Conservation (phyloP, 140 eudicot species). For the Stevia rebaudiana region DNA sequence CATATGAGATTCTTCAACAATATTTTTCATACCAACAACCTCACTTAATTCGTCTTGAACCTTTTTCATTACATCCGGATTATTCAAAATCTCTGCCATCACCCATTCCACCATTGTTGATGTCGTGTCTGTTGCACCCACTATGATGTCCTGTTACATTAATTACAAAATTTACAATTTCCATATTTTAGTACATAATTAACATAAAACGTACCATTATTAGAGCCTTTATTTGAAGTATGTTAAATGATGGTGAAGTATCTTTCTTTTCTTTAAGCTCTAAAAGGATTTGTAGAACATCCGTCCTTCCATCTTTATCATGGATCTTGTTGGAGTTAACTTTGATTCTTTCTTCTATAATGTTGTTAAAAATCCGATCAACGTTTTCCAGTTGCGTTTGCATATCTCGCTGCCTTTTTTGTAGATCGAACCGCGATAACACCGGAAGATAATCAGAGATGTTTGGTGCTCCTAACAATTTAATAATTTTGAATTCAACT, state of each 20-base stretch:
- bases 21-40: conserved; percentile 33
- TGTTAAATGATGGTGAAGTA: conserved; percentile 21
- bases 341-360: conserved; percentile 23
- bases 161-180: too few species aligned
- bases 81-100: conserved; percentile 40
- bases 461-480: conserved; percentile 34
- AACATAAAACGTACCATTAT: too few species aligned
- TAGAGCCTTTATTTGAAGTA: conserved; percentile 33
- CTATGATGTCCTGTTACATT: conserved; percentile 37
- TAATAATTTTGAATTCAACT: conserved; percentile 31
- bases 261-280: conserved; percentile 34
- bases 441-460: conserved; percentile 47
- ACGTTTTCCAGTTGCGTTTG: conserved; percentile 14
- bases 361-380: conserved; percentile 26
- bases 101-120: conserved; percentile 40
- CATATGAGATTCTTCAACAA: conserved; percentile 41
- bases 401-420: conserved; percentile 32
- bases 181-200: too few species aligned
- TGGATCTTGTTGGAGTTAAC: neutral
- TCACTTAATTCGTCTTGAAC: conserved; percentile 31
- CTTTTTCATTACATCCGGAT: conserved; percentile 25
- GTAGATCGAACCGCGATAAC: conserved; percentile 39
- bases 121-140: conserved; percentile 45
- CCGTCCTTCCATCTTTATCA: conserved; percentile 22
- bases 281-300: conserved; percentile 37